These are phyloP conservation scores for Heliamphora exappendiculata DNA, from an alignment of 148 eudicot species.

Conservation along the genomic window DNA sequence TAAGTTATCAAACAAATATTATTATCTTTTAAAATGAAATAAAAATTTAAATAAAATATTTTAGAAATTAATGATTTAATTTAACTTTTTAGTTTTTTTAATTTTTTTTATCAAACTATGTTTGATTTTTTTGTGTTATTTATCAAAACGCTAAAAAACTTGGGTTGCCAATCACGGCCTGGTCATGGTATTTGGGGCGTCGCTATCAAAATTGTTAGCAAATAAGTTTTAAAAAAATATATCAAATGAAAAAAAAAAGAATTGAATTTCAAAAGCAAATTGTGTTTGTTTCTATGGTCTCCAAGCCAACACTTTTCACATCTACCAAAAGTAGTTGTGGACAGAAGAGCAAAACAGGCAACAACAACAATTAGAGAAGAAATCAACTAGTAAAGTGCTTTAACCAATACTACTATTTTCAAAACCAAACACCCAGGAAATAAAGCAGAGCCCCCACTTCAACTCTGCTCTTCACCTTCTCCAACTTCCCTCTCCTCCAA, in stretches of 20 bases:
- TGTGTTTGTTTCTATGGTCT: background rate
- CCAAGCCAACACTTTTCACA: background rate
- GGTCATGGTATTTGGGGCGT: background rate
- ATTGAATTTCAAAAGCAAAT: background rate
- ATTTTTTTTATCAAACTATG: no score
- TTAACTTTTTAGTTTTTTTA: no score
- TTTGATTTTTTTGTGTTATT: no score
- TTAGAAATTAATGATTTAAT: no score
- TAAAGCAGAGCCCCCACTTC: background rate
- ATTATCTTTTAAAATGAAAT: no score
- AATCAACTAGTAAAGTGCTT: background rate
- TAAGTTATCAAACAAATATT: no score
- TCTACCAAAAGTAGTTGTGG: conserved; percentile 3
- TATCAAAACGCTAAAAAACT: no score
- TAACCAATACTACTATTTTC: background rate
- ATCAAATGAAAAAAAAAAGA: conserved; percentile 5
- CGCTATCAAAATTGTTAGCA: background rate
- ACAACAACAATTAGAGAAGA: background rate
- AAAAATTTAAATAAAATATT: no score
- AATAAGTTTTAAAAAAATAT: background rate
- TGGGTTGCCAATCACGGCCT: no score
- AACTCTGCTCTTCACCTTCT: conserved; percentile 40
- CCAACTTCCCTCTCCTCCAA: conserved; percentile 29
- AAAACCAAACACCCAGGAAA: background rate
- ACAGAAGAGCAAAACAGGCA: no score